Evolutionary conservation across 2,329 filamentous ascomycete species (phyloP).

Genomic region (Cryoendolithus antarcticus): DNA sequence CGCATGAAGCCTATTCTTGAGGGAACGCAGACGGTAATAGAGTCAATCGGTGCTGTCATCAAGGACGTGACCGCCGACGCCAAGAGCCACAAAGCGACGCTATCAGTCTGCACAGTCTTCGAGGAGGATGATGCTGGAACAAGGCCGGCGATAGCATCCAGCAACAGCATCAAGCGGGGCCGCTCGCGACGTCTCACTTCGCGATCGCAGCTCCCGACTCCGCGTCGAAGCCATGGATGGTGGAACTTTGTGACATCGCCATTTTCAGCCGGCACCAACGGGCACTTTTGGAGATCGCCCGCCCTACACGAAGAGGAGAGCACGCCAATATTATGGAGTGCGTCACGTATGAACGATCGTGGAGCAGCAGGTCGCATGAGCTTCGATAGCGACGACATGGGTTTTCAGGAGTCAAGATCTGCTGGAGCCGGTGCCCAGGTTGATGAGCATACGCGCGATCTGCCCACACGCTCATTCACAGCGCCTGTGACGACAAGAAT

Average conservation of each 20-base stretch:
- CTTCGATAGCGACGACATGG: background rate
- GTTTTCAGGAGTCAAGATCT: background rate
- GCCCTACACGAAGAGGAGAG: constrained; percentile 7
- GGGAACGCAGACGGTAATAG: background rate
- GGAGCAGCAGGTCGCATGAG: background rate
- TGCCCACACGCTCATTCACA: constrained; percentile 16
- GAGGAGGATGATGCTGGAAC: constrained; percentile 47
- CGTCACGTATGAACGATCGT: constrained; percentile 12
- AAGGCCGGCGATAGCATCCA: constrained; percentile 23
- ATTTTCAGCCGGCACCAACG: constrained; percentile 32
- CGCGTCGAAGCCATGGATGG: constrained; percentile 55
- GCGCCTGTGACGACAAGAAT: constrained; percentile 13
- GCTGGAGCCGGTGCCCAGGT: background rate
- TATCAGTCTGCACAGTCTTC: constrained; percentile 54
- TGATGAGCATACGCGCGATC: background rate
- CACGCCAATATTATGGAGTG: constrained; percentile 11
- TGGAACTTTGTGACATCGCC: constrained; percentile 68
- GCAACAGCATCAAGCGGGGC: background rate
- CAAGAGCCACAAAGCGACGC: constrained; percentile 21
- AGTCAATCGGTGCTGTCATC: constrained; percentile 1
- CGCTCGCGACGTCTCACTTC: constrained; percentile 13
- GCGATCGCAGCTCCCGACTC: constrained; percentile 35
- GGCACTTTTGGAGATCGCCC: constrained; percentile 17
- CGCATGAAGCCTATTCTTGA: background rate
- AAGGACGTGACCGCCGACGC: constrained; percentile 1